Conservation (phyloP, 306 rosid genomes). For the Bauhinia variegata region DNA sequence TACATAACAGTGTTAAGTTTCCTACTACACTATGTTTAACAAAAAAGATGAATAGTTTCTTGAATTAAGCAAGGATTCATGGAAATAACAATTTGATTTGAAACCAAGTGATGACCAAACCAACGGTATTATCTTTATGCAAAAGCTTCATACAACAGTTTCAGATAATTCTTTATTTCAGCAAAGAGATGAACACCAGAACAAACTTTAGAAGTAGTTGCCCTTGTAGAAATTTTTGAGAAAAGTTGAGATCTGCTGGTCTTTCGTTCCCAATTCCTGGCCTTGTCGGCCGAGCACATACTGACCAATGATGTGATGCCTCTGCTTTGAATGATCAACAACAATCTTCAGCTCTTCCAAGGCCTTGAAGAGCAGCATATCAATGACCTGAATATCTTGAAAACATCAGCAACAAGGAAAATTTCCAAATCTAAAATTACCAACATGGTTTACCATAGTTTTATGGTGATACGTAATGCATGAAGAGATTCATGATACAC, state of each 20-base stretch:
- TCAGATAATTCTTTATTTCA: constrained; percentile 51
- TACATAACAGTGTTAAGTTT: no score
- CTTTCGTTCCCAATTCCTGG: constrained; percentile 70
- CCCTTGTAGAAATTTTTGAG: constrained; percentile 73
- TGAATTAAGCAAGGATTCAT: constrained; percentile 35
- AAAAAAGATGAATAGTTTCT: no score
- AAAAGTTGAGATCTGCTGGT: constrained; percentile 62
- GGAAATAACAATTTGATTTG: constrained; percentile 33
- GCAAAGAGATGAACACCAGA: constrained; percentile 31
- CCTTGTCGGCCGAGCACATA: constrained; percentile 68
- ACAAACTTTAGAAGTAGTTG: constrained; percentile 72
- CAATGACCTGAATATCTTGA: constrained; percentile 72
- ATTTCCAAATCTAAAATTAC: background rate
- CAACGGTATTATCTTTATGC: constrained; percentile 33
- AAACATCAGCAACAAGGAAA: constrained; percentile 30
- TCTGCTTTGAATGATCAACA: constrained; percentile 86
- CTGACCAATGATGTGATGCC: constrained; percentile 94
- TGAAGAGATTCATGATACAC: no score
- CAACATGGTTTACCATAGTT: constrained; percentile 2
- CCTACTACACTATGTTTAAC: no score
- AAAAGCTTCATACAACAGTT: constrained; percentile 36
- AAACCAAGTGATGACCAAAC: constrained; percentile 15
- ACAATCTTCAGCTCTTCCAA: constrained; percentile 81
- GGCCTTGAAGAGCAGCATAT: constrained; percentile 90
- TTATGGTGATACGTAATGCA: no score